phyloP scores from a whole-genome alignment of 441 rosid species.

The Dalechampia spathulata region DNA sequence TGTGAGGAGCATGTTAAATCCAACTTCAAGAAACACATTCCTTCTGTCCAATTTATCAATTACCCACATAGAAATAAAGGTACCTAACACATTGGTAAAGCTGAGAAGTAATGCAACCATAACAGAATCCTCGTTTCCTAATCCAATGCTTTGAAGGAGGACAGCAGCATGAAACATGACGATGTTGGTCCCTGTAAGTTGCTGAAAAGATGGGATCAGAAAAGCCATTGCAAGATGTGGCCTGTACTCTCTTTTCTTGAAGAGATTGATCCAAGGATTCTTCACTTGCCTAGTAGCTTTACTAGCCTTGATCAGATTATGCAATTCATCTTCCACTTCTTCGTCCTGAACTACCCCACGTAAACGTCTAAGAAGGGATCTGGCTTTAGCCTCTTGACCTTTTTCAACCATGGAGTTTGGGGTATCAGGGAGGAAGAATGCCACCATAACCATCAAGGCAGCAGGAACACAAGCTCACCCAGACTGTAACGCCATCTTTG shows the following conservation, averaged over 20 bases:
- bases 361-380: slow-evolving; percentile 36
- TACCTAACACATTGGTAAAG: slow-evolving; percentile 39
- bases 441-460: slow-evolving; percentile 46
- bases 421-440: slow-evolving; percentile 54
- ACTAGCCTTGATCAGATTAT: slow-evolving; percentile 62
- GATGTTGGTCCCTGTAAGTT: slow-evolving; percentile 29
- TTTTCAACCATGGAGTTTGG: slow-evolving; percentile 78
- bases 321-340: slow-evolving; percentile 52
- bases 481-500: slow-evolving; percentile 73
- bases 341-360: slow-evolving; percentile 38
- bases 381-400: slow-evolving; percentile 49
- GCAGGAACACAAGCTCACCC: slow-evolving; percentile 67
- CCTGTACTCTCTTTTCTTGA: slow-evolving; percentile 38
- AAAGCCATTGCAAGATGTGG: slow-evolving; percentile 69
- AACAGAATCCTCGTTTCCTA: slow-evolving; percentile 52
- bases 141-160: slow-evolving; percentile 67
- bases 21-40: no score
- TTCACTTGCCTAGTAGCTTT: slow-evolving; percentile 45
- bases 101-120: slow-evolving; percentile 51
- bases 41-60: no score
- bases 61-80: no score
- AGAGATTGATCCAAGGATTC: slow-evolving; percentile 58
- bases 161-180: slow-evolving; percentile 84
- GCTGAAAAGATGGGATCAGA: slow-evolving; percentile 51
- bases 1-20: no score